phyloP scores from a whole-genome alignment of 176 grass and related monocot genomes.

The Cocos nucifera region DNA sequence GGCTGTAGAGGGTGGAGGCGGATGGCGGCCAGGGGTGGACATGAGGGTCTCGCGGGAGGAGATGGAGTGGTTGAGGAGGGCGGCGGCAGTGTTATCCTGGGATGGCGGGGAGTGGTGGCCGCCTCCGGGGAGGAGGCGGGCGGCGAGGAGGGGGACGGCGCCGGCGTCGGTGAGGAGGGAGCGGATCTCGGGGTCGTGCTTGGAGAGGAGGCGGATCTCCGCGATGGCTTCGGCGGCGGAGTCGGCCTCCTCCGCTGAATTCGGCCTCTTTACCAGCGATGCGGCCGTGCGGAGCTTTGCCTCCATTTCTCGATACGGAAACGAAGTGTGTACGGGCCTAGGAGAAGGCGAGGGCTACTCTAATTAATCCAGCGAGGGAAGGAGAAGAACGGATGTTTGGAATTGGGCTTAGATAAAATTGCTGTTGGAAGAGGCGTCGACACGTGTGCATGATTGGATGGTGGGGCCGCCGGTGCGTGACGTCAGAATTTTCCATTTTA shows the following conservation, averaged over 20 bases:
- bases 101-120: too few relatives aligned
- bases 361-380: too few relatives aligned
- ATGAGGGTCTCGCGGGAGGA: constrained; percentile 51
- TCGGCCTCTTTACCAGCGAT: constrained; percentile 48
- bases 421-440: too few relatives aligned
- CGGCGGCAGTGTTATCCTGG: constrained; percentile 67
- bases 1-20: constrained; percentile 49
- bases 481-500: too few relatives aligned
- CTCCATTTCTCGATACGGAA: constrained; percentile 26
- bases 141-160: constrained; percentile 44
- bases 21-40: constrained; percentile 50
- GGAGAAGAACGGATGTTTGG: too few relatives aligned
- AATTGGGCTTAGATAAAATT: too few relatives aligned
- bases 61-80: constrained; percentile 86
- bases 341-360: too few relatives aligned
- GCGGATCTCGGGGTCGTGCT: constrained; percentile 61
- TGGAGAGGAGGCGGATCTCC: constrained; percentile 53
- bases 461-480: too few relatives aligned
- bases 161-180: constrained; percentile 47
- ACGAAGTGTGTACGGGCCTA: too few relatives aligned
- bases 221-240: constrained; percentile 40
- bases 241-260: constrained; percentile 17
- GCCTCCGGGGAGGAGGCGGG: constrained; percentile 26
- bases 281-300: constrained; percentile 49
- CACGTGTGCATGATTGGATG: too few relatives aligned